These are phyloP conservation scores for Leccinellum rugosiceps DNA, from an alignment of 768 basidiomycete species.

Conservation along the genomic window DNA sequence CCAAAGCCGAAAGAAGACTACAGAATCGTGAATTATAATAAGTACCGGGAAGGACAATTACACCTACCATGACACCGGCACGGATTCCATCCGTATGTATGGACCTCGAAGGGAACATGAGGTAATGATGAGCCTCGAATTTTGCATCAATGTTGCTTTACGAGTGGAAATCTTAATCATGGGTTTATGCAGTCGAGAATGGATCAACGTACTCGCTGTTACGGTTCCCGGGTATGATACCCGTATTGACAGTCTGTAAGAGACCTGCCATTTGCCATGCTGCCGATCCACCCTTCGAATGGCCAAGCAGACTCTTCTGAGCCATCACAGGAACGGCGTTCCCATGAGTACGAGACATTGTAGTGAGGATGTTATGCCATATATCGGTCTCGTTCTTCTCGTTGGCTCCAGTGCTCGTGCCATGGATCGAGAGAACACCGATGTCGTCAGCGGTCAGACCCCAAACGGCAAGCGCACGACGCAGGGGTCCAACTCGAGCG, in stretches of 20 bases:
- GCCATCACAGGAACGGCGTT: conserved; percentile 98
- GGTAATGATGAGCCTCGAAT: conserved; percentile 83
- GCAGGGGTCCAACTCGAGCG: conserved; percentile 83
- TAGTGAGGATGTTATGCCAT: conserved; percentile 93
- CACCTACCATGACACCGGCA: conserved; percentile 77
- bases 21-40: neutral
- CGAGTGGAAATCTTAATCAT: neutral
- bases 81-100: conserved; percentile 92
- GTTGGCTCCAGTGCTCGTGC: conserved; percentile 84
- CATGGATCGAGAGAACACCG: conserved; percentile 86
- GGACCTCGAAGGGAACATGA: conserved; percentile 97
- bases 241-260: conserved; percentile 78
- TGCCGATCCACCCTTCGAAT: conserved; percentile 98
- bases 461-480: conserved; percentile 96
- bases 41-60: neutral
- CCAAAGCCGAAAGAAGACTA: conserved; percentile 97
- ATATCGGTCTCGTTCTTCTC: conserved; percentile 98
- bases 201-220: conserved; percentile 81
- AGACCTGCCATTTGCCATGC: conserved; percentile 96
- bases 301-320: conserved; percentile 95
- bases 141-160: conserved; percentile 87
- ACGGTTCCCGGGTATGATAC: conserved; percentile 91
- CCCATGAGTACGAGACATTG: conserved; percentile 83
- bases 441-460: conserved; percentile 91
- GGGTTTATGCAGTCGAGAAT: neutral